Percentiles rank a stretch among this genome's conserved stretches.
phyloP scores from a whole-genome alignment of 768 basidiomycete genomes.

The Russula sp. region DNA sequence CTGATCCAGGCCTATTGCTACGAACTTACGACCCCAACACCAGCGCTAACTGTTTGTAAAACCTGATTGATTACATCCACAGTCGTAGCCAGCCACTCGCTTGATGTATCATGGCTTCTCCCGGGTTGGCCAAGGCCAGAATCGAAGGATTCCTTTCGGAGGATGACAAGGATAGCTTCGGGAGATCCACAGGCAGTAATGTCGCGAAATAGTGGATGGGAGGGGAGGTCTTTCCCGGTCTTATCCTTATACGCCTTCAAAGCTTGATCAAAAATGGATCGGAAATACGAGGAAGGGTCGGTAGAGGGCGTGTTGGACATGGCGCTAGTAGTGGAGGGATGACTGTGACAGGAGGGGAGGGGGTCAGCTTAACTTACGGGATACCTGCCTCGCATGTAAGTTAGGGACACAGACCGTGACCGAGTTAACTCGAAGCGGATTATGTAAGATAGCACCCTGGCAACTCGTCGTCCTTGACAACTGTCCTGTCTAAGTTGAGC shows the following conservation, averaged over 20 bases:
- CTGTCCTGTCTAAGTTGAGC: too few relatives aligned
- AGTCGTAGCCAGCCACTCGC: background rate
- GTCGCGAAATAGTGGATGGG: background rate
- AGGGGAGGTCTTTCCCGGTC: background rate
- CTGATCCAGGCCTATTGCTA: background rate
- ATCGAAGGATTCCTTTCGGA: too few relatives aligned
- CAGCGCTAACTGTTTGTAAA: background rate
- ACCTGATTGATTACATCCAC: background rate
- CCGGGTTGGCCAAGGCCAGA: background rate
- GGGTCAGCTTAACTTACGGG: too few relatives aligned
- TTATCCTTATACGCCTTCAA: background rate
- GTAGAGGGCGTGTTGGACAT: background rate
- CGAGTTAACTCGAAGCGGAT: too few relatives aligned
- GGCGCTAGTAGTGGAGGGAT: too few relatives aligned
- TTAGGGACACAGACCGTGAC: too few relatives aligned
- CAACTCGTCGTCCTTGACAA: too few relatives aligned
- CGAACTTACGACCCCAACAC: background rate
- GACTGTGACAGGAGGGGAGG: too few relatives aligned
- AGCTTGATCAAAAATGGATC: background rate
- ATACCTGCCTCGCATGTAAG: too few relatives aligned
- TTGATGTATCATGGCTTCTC: background rate
- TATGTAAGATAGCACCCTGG: too few relatives aligned
- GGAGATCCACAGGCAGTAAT: background rate
- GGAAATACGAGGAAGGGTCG: background rate
- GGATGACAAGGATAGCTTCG: background rate